A percentile compares a stretch with the other conserved stretches of the same genome.
These are phyloP conservation scores for Cercospora beticola DNA, from an alignment of 2,329 filamentous ascomycete genomes.

Conservation along the genomic window DNA sequence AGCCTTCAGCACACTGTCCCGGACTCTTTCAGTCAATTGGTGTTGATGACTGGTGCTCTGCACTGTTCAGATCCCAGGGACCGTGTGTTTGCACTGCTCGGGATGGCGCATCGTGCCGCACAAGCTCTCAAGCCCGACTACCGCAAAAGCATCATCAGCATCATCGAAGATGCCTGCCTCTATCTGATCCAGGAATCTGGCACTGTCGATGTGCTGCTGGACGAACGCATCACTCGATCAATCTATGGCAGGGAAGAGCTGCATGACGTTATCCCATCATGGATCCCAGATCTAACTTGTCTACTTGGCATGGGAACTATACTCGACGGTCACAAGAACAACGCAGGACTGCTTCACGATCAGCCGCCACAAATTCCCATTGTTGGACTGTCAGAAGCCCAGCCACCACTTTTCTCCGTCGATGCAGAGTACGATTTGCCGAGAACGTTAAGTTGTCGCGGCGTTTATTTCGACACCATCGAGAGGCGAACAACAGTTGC, in stretches of 20 bases:
- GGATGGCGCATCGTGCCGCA: slow-evolving; percentile 10
- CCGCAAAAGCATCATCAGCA: slow-evolving; percentile 16
- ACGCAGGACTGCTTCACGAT: slow-evolving; percentile 13
- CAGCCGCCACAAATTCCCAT: background rate
- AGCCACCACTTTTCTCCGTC: background rate
- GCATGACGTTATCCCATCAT: slow-evolving; percentile 9
- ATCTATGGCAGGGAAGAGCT: slow-evolving; percentile 3
- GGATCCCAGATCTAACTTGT: slow-evolving; percentile 22
- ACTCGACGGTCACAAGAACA: slow-evolving; percentile 14
- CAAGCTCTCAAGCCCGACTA: slow-evolving; percentile 22
- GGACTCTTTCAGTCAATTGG: slow-evolving; percentile 14
- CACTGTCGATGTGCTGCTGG: slow-evolving; percentile 27
- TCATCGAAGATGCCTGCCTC: slow-evolving; percentile 28
- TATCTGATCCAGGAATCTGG: slow-evolving; percentile 22
- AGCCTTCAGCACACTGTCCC: slow-evolving; percentile 11
- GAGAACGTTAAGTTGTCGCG: slow-evolving; percentile 16
- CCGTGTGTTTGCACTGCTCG: slow-evolving; percentile 25
- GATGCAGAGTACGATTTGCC: slow-evolving; percentile 10
- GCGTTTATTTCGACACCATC: slow-evolving; percentile 23
- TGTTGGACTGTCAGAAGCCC: background rate
- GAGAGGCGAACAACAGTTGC: slow-evolving; percentile 14
- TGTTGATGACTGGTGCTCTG: slow-evolving; percentile 19
- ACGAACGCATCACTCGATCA: slow-evolving; percentile 15
- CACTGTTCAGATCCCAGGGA: slow-evolving; percentile 25
- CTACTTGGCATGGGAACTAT: background rate